A percentile compares a stretch with the other conserved stretches of the same genome.
phyloP scores from a whole-genome alignment of 1,284 basidiomycete genomes.

The Abortiporus biennis region DNA sequence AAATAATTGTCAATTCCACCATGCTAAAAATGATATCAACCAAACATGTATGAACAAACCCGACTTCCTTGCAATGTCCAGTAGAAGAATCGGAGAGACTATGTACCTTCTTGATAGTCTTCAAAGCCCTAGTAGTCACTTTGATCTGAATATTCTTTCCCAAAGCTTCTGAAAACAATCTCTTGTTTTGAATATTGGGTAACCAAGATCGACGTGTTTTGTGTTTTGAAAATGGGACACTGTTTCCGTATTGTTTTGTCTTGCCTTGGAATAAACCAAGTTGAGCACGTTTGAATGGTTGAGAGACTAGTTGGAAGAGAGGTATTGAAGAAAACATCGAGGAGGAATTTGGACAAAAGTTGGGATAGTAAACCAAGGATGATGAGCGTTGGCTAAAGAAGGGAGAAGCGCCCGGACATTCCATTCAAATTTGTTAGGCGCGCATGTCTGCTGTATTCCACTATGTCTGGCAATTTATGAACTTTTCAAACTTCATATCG shows the following conservation, averaged over 20 bases:
- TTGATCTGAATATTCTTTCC: slow-evolving; percentile 56
- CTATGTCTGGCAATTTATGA: too few relatives aligned
- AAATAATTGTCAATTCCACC: slow-evolving; percentile 81
- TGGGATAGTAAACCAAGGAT: too few relatives aligned
- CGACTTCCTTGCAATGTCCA: neutral
- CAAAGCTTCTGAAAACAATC: slow-evolving; percentile 61
- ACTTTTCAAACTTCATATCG: too few relatives aligned
- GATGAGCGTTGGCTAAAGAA: too few relatives aligned
- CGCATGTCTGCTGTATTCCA: too few relatives aligned
- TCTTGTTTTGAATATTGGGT: slow-evolving; percentile 79
- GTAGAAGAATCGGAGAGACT: neutral
- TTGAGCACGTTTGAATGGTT: slow-evolving; percentile 73
- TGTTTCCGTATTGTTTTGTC: slow-evolving; percentile 80
- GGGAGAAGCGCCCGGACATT: too few relatives aligned
- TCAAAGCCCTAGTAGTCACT: slow-evolving; percentile 68
- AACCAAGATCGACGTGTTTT: slow-evolving; percentile 91
- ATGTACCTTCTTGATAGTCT: slow-evolving; percentile 74
- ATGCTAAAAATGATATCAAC: slow-evolving; percentile 33
- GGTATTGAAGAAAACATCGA: slow-evolving; percentile 33
- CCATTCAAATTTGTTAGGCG: too few relatives aligned
- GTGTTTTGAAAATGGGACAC: slow-evolving; percentile 84
- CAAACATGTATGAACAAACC: neutral
- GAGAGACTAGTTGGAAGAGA: slow-evolving; percentile 34
- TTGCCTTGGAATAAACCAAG: slow-evolving; percentile 78
- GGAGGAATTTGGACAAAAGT: slow-evolving; percentile 1